A percentile compares a stretch with the other conserved stretches of the same genome.
Conservation (phyloP, 2,329 filamentous ascomycete species). For the Penicillium thymicola region DNA sequence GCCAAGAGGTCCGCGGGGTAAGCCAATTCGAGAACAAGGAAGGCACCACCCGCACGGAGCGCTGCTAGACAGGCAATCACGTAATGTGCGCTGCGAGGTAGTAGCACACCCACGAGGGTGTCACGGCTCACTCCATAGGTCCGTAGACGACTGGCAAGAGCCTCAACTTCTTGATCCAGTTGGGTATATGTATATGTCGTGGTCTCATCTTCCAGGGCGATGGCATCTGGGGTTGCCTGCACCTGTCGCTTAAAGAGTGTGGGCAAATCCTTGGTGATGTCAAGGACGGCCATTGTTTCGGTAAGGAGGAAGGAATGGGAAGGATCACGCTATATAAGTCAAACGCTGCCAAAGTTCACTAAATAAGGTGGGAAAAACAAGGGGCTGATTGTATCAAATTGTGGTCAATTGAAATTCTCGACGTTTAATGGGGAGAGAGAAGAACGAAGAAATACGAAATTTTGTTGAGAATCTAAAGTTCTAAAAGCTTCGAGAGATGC, state of each 20-base stretch:
- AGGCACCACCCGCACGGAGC: constrained; percentile 75
- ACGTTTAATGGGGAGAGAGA: background rate
- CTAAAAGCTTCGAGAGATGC: background rate
- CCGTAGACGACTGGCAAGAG: constrained; percentile 63
- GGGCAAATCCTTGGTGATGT: constrained; percentile 68
- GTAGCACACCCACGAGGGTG: constrained; percentile 69
- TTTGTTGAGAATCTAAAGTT: constrained; percentile 6
- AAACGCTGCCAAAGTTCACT: background rate
- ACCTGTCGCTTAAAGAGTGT: constrained; percentile 70
- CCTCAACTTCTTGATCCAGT: constrained; percentile 64
- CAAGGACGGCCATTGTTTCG: constrained; percentile 61
- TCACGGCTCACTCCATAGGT: constrained; percentile 68
- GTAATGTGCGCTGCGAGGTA: constrained; percentile 73
- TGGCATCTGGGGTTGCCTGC: constrained; percentile 62
- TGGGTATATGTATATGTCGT: constrained; percentile 68
- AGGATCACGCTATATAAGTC: background rate
- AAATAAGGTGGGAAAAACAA: background rate
- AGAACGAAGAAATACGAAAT: background rate
- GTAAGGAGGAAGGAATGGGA: background rate
- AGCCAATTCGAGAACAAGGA: constrained; percentile 74
- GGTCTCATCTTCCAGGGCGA: constrained; percentile 69
- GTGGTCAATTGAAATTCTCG: background rate
- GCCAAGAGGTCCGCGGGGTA: constrained; percentile 71
- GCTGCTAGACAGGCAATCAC: constrained; percentile 75
- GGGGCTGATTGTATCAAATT: background rate